Percentiles rank a stretch among this genome's conserved stretches.
Conservation (phyloP, 2,329 filamentous ascomycete species). For the Salinomyces thailandicus region DNA sequence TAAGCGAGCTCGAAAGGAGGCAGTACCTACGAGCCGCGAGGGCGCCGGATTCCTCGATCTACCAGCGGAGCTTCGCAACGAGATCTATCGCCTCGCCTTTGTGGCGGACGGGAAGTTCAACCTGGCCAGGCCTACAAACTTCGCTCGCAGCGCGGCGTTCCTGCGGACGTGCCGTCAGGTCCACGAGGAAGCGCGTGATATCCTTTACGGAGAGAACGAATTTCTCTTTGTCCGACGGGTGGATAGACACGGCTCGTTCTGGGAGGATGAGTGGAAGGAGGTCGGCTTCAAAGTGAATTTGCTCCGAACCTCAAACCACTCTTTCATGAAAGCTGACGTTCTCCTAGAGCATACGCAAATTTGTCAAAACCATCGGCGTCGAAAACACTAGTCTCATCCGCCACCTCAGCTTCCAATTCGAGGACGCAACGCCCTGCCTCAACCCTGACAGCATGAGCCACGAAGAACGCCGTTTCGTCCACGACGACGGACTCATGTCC, state of each 20-base stretch:
- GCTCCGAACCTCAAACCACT: too few relatives aligned
- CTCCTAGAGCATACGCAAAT: constrained; percentile 30
- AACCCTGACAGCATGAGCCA: constrained; percentile 29
- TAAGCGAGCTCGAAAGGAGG: neutral
- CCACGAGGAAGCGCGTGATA: constrained; percentile 34
- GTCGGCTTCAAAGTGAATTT: constrained; percentile 34
- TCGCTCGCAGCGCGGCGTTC: constrained; percentile 34
- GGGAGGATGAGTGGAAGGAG: constrained; percentile 34
- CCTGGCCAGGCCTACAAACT: constrained; percentile 28
- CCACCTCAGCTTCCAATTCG: constrained; percentile 34
- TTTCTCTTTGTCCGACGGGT: constrained; percentile 36
- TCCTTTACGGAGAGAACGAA: constrained; percentile 42
- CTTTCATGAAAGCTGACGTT: too few relatives aligned
- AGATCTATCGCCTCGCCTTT: constrained; percentile 37
- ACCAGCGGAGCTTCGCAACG: constrained; percentile 37
- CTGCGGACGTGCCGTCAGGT: constrained; percentile 38
- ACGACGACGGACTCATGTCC: constrained; percentile 37
- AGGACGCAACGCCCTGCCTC: constrained; percentile 34
- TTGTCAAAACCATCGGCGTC: constrained; percentile 38
- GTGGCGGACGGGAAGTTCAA: constrained; percentile 25
- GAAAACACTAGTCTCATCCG: constrained; percentile 38
- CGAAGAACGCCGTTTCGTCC: constrained; percentile 39
- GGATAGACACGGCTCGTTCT: constrained; percentile 26
- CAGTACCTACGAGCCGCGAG: neutral
- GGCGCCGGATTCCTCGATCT: constrained; percentile 27